phyloP scores from a whole-genome alignment of 805 yeast species.

The Candida takata region DNA sequence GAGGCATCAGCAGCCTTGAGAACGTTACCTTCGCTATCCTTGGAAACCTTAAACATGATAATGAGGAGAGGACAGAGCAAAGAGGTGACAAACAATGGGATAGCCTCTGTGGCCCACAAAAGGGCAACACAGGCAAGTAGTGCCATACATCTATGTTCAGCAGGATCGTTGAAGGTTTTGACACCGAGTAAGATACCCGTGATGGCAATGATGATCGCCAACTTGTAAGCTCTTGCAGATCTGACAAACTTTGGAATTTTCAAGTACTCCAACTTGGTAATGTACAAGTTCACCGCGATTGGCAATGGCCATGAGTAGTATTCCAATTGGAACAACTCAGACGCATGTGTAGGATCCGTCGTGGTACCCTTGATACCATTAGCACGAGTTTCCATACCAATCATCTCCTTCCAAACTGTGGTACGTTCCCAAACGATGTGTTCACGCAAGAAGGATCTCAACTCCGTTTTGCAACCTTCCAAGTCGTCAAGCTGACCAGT shows the following conservation, averaged over 20 bases:
- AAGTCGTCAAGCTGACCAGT: constrained; percentile 29
- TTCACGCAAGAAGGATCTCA: constrained; percentile 66
- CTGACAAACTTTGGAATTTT: constrained; percentile 34
- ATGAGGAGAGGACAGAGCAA: constrained; percentile 73
- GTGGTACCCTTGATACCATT: constrained; percentile 30
- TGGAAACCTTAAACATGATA: constrained; percentile 61
- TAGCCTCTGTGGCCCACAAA: constrained; percentile 92
- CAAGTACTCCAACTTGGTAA: constrained; percentile 25
- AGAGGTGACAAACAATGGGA: constrained; percentile 90
- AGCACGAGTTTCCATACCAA: constrained; percentile 73
- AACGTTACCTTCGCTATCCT: constrained; percentile 42
- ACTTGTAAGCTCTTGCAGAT: constrained; percentile 28
- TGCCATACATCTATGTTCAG: constrained; percentile 60
- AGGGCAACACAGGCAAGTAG: constrained; percentile 57
- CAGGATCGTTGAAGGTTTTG: constrained; percentile 54
- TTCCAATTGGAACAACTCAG: constrained; percentile 27
- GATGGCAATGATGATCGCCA: constrained; percentile 38
- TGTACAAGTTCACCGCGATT: constrained; percentile 20
- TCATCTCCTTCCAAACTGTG: constrained; percentile 94
- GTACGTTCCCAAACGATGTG: constrained; percentile 95
- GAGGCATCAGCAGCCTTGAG: constrained; percentile 62
- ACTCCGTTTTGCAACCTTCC: constrained; percentile 43
- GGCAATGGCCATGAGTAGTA: constrained; percentile 28
- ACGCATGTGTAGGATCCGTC: constrained; percentile 27
- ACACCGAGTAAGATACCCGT: constrained; percentile 50